phyloP scores from a whole-genome alignment of 2,329 filamentous ascomycete genomes.

The Zalaria sp. region DNA sequence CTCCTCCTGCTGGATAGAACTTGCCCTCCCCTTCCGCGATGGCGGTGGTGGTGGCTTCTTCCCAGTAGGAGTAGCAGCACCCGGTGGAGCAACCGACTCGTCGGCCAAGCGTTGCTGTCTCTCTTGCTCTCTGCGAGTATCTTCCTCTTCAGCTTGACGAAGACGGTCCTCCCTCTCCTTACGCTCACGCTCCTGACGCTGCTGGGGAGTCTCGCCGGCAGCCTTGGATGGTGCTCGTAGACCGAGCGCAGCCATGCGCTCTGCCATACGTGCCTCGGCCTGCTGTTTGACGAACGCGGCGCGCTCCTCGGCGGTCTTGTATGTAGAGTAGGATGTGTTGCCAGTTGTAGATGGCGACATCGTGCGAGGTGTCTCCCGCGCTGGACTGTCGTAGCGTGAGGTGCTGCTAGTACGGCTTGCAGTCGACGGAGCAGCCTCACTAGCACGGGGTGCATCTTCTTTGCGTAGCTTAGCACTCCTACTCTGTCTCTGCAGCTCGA shows the following conservation, averaged over 20 bases:
- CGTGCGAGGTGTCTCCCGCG: constrained; percentile 9
- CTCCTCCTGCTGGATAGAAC: constrained; percentile 38
- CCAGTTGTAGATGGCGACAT: constrained; percentile 28
- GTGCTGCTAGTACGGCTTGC: constrained; percentile 12
- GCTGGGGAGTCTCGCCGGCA: constrained; percentile 59
- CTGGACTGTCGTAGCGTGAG: constrained; percentile 17
- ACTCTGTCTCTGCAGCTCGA: constrained; percentile 80
- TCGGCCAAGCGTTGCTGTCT: constrained; percentile 70
- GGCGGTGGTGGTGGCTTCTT: constrained; percentile 52
- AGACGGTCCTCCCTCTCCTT: constrained; percentile 78
- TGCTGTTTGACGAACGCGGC: constrained; percentile 95
- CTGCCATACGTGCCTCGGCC: constrained; percentile 92
- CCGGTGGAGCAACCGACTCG: constrained; percentile 53
- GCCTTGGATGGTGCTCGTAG: constrained; percentile 66
- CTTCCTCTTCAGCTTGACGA: constrained; percentile 84
- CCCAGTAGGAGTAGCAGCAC: constrained; percentile 23
- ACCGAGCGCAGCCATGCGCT: constrained; percentile 82
- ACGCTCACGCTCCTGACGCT: constrained; percentile 78
- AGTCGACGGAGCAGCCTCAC: too few relatives aligned
- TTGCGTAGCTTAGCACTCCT: constrained; percentile 57
- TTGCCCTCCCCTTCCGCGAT: constrained; percentile 52
- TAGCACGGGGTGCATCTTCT: constrained; percentile 27
- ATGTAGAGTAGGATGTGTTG: constrained; percentile 61
- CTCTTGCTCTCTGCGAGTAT: constrained; percentile 75
- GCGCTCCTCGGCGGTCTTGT: constrained; percentile 83